Conservation (phyloP, 1,139 yeast genomes). For the Blastobotrys illinoisensis region DNA sequence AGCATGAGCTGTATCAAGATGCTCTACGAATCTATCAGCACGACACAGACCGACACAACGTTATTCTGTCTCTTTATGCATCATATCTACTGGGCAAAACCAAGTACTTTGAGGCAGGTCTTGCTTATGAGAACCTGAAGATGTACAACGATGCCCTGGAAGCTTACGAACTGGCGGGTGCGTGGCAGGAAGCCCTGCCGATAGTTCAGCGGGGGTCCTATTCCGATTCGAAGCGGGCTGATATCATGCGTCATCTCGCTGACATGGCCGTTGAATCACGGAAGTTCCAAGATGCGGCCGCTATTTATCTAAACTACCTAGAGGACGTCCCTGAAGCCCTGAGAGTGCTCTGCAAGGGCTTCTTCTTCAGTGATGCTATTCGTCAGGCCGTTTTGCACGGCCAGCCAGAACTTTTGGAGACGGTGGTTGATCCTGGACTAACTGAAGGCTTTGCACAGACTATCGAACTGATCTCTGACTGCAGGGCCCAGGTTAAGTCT, state of each 20-base stretch:
- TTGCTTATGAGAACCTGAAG: constrained; percentile 66
- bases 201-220: constrained; percentile 40
- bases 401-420: constrained; percentile 41
- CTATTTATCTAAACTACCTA: constrained; percentile 60
- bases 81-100: constrained; percentile 47
- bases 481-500: constrained; percentile 75
- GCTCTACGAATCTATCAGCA: constrained; percentile 64
- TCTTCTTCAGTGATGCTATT: constrained; percentile 70
- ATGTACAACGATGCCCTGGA: constrained; percentile 58
- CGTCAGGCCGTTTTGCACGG: constrained; percentile 45
- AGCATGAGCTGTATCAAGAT: constrained; percentile 65
- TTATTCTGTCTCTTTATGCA: constrained; percentile 59
- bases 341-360: constrained; percentile 65
- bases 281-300: constrained; percentile 78
- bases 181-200: constrained; percentile 81
- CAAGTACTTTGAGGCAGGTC: constrained; percentile 62
- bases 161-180: constrained; percentile 60
- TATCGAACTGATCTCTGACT: constrained; percentile 88
- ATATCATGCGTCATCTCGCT: constrained; percentile 55
- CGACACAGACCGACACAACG: constrained; percentile 45
- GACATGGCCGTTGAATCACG: constrained; percentile 61
- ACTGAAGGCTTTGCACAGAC: constrained; percentile 84
- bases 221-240: constrained; percentile 32
- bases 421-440: constrained; percentile 64
- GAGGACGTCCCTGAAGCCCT: constrained; percentile 59